Conservation (phyloP, 192 early-diverging fungal genomes). For the Oehlia diaphana region DNA sequence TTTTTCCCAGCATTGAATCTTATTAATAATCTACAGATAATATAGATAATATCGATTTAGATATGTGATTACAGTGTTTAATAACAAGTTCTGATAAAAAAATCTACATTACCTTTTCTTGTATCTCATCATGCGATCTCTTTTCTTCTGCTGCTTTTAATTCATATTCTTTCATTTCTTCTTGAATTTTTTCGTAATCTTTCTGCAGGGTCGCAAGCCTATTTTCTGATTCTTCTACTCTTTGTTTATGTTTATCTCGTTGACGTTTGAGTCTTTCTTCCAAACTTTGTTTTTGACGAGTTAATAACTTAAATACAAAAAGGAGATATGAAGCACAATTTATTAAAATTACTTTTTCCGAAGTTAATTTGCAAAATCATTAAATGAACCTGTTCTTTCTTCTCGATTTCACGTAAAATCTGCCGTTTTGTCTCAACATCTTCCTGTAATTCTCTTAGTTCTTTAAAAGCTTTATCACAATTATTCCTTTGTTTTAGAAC, state of each 20-base stretch:
- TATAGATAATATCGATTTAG: background rate
- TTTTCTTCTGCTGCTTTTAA: constrained; percentile 9
- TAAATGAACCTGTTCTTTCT: constrained; percentile 9
- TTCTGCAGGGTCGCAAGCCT: background rate
- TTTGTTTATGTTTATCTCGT: constrained; percentile 11
- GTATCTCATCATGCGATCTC: background rate
- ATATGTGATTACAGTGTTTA: background rate
- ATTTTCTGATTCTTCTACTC: constrained; percentile 7
- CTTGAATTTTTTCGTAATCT: constrained; percentile 1
- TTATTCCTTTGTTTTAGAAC: constrained; percentile 6
- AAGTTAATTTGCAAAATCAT: background rate
- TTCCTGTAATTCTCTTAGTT: background rate
- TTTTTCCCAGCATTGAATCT: constrained; percentile 3
- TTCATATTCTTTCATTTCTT: constrained; percentile 16
- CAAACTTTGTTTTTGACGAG: constrained; percentile 6
- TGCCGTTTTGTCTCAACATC: constrained; percentile 4
- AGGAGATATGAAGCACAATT: background rate
- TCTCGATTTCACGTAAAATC: background rate
- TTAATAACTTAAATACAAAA: background rate
- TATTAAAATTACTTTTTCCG: background rate
- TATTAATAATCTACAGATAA: background rate
- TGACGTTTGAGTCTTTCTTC: constrained; percentile 10
- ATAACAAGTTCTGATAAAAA: background rate
- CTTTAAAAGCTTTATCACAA: constrained; percentile 7
- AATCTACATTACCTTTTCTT: background rate